Evolutionary conservation across 1,284 basidiomycete species (phyloP), one percentile per base, ranked within the genome.

Genomic region (Apiotrichum laibachii): DNA sequence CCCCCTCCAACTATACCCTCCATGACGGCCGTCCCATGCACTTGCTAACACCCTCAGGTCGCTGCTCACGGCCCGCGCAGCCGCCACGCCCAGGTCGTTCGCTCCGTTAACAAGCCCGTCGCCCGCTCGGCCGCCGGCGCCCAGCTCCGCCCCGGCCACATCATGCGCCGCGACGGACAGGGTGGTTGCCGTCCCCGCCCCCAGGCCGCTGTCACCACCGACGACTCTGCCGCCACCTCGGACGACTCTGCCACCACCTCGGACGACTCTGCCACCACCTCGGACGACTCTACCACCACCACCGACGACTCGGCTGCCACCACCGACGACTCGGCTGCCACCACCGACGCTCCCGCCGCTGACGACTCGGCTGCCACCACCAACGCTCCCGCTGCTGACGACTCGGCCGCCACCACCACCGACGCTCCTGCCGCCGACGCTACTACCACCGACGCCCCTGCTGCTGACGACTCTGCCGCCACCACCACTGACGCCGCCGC

Each of bases 141-240:
- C 43, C 26, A 55, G 54, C 12, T 11, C 16, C 34, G 34, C 7
- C 49, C 49, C 37, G 33, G 49, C 21, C 18, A 61, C 50, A 47
- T 57, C 35, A 56, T 35, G 6, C 63, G 60, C 33, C 62, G 67
- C 4, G 73, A 79, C 60, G 77, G 77, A 34, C 26, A 31, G 26
- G 60, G 66, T 26, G 56, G 66, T 50, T 79, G 78, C 65, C 70
- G 75, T 56, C 68, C 72, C 54, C 66, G 68, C 49, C 68, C 67
- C 51, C 18, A 21, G 16, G 52, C 57, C 60, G 2, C 64, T 49
- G 22, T 55, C 42, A 40, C 55, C 19, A 31, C 21, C 21, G 22
- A 9, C 37, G 37, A 37, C 12, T 37, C 37, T 4, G 37, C 66
- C 39, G 55, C 61, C 52, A 22, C 69, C 58, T 49, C 71, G n/a